Evolutionary conservation across 306 rosid species (phyloP).

Genomic region (Quercus alba): DNA sequence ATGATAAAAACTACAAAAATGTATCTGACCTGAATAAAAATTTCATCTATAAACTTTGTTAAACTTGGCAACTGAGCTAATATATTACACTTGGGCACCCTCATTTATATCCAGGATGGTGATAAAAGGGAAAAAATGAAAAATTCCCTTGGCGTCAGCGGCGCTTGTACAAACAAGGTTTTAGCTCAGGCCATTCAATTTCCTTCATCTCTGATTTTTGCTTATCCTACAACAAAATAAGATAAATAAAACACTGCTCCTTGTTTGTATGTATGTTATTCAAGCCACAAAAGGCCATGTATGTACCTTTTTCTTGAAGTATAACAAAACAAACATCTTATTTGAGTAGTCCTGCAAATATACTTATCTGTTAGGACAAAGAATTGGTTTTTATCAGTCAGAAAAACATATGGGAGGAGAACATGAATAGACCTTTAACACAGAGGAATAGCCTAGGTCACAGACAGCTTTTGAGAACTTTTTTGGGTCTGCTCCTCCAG

Average conservation of each 20-base stretch:
- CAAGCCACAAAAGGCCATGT: not conserved
- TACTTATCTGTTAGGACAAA: slow-evolving; percentile 34
- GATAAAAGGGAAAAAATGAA: not conserved
- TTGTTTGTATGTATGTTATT: not conserved
- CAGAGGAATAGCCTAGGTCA: slow-evolving; percentile 68
- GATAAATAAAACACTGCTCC: not conserved
- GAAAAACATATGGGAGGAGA: slow-evolving; percentile 5
- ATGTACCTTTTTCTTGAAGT: slow-evolving; percentile 80
- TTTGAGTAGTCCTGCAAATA: slow-evolving; percentile 79
- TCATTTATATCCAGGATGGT: not conserved
- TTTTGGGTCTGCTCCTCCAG: slow-evolving; percentile 86
- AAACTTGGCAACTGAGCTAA: not conserved
- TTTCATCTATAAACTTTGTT: not conserved
- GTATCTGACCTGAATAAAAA: not conserved
- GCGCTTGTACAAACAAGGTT: slow-evolving; percentile 94
- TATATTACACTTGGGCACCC: not conserved
- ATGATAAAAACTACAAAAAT: too few species aligned
- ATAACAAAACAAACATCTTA: slow-evolving; percentile 79
- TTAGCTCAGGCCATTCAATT: slow-evolving; percentile 79
- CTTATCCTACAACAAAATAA: slow-evolving; percentile 46
- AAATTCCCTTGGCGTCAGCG: slow-evolving; percentile 35
- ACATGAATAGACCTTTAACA: slow-evolving; percentile 42
- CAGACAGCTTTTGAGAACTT: slow-evolving; percentile 59
- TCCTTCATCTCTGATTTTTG: slow-evolving; percentile 44
- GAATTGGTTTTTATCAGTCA: not conserved